A percentile compares a stretch with the other conserved stretches of the same genome.
These are phyloP conservation scores for Scutellaria minor DNA, from an alignment of 257 asterid genomes.

Conservation along the genomic window DNA sequence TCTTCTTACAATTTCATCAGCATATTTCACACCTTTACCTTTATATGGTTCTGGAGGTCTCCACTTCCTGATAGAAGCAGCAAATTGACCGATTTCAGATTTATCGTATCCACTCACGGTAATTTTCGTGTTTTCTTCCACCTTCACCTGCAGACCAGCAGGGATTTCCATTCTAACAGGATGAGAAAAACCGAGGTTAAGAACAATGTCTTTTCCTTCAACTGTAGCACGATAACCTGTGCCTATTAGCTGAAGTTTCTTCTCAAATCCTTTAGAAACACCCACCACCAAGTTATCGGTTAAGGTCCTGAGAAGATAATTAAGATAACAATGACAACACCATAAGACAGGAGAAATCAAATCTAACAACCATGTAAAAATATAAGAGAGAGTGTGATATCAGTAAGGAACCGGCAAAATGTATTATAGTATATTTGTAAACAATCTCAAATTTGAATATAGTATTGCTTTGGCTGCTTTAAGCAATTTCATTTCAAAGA, in stretches of 20 bases:
- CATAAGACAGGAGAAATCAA: slow-evolving; percentile 3
- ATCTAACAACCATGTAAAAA: slow-evolving; percentile 19
- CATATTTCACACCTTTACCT: slow-evolving; percentile 94
- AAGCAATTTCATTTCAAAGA: slow-evolving; percentile 2
- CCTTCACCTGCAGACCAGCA: slow-evolving; percentile 75
- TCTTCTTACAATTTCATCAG: slow-evolving; percentile 88
- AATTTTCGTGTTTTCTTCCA: slow-evolving; percentile 90
- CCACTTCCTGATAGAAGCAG: slow-evolving; percentile 94
- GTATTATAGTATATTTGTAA: background rate
- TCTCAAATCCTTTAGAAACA: slow-evolving; percentile 93
- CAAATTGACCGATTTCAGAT: slow-evolving; percentile 87
- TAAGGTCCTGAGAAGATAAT: slow-evolving; percentile 69
- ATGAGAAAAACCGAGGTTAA: slow-evolving; percentile 92
- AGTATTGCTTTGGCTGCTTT: background rate
- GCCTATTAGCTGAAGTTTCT: slow-evolving; percentile 89
- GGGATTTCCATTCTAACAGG: slow-evolving; percentile 91
- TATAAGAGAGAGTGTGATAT: background rate
- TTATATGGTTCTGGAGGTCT: slow-evolving; percentile 99
- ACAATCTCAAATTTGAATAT: background rate
- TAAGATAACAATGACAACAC: slow-evolving; percentile 10
- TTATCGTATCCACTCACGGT: slow-evolving; percentile 84
- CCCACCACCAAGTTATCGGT: slow-evolving; percentile 97
- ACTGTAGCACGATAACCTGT: slow-evolving; percentile 92
- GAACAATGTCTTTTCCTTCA: slow-evolving; percentile 89
- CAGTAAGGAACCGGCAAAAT: slow-evolving; percentile 12